Base-by-base conservation (phyloP, 148 eudicot species). In the Euryodendron excelsum region DNA sequence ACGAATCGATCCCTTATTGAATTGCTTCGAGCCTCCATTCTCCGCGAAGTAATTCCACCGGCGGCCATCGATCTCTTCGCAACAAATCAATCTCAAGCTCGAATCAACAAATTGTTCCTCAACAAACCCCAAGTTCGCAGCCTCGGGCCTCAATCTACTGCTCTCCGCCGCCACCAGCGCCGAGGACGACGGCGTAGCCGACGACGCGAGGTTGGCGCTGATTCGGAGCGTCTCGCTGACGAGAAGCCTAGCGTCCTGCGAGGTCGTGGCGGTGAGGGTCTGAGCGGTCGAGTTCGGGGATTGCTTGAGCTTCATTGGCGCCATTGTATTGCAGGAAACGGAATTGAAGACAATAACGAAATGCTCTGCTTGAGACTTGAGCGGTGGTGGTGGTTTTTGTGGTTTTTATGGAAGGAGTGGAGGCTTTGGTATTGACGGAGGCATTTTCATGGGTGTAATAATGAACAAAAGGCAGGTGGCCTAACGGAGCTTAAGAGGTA, bases 221-320 rank as follows among this genome's bases (percentile, higher is more conserved):
- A 96, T 93, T 31, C 99, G 93, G 3, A 96, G 86, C 6, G 99
- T 91, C 83, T 96, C 99, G 0, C 98, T 84, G 0, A 86, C 95
- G 17, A 96, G 89, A 25, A 88, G 85, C 9, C 86, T 89, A 21
- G 93, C 87, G 39, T 96, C 99, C 8, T 83, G 85, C 0, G 91
- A 81, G 0, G 90, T 45, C 3, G 92, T 34, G 48, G 80, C 61
- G 7, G 91, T 70, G 37, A 87, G 85, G 72, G 90, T 77, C 72
- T 90, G 88, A 0, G 87, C 58, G 9, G 88, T 23, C 2, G 89
- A 68, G 63, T 73, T 63, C n/a, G n/a, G 2, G 86, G 89, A 75
- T 21, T 77, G 88, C 25, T 93, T 89, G 20, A 92, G 79, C 77
- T 93, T 95, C 86, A 95, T 86, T 69, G 61, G 64, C 59, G 86